Base-by-base conservation (phyloP, 2,329 filamentous ascomycete genomes). In the Xylariaceae sp. region DNA sequence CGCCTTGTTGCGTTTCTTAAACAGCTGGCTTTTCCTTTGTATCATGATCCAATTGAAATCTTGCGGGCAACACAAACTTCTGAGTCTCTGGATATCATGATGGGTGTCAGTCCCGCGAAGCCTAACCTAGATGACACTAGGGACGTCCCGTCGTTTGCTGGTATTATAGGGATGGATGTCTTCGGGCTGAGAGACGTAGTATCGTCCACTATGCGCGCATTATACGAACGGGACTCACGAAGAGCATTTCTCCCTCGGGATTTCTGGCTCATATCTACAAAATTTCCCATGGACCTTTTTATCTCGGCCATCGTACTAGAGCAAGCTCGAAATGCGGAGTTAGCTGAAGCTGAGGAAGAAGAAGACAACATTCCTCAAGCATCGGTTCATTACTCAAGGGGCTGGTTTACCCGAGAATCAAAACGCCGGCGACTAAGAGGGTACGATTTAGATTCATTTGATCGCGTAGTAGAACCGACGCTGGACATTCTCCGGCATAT, bases 401-500 rank as follows among this genome's bases (percentile, higher is more conserved):
- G 83, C 18, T 75, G 80, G 32, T 74, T 84, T 54, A 82, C 83
- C 12, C 81, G 84, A 32, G 81, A 85, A 47, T 80, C 80, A 83
- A 45, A 72, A 86, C 18, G 87, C 42, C 81, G 81, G 37, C 80
- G 84, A 60, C 84, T 89, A 64, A 80, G 84, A 58, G 84, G 84
- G 65, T 78, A 80, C 6, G 84, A 85, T 41, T 79, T 86, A 36
- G 84, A 86, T 61, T 84, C 88, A 60, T 81, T 88, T 56, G 73
- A 95, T 21, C 88, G 92, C 45, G 81, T 87, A 13, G 84, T 96
- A 56, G 89, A 88, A 0, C 92, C 94, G 0, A 86, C 92, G 61
- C 76, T 96, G 9, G 92, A 96, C 66, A 88, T 99, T 5, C 72
- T 99, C 47, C 87, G 94, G 61, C 95, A 97, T 65, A 95, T 99